Evolutionary conservation across 805 yeast genomes (phyloP).

Genomic region (Candida andamanensis): DNA sequence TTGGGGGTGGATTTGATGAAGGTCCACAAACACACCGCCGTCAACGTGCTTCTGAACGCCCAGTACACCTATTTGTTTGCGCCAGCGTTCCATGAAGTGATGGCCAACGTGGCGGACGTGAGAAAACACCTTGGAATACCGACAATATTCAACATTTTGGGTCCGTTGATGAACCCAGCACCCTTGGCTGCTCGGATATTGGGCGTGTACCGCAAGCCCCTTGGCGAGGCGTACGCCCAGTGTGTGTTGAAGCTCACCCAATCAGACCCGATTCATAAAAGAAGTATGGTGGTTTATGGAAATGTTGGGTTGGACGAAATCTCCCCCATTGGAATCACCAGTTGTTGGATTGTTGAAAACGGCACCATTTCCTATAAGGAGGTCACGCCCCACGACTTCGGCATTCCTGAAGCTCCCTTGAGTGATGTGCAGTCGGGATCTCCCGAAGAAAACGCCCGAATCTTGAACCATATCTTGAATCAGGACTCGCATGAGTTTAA

Average conservation of each 20-base stretch:
- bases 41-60: slow-evolving; percentile 46
- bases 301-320: slow-evolving; percentile 89
- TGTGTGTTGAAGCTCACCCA: slow-evolving; percentile 65
- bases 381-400: slow-evolving; percentile 74
- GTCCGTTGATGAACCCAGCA: slow-evolving; percentile 91
- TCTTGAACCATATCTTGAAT: slow-evolving; percentile 42
- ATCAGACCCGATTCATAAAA: slow-evolving; percentile 38
- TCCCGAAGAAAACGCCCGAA: slow-evolving; percentile 74
- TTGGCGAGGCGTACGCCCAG: slow-evolving; percentile 82
- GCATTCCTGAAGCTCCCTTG: slow-evolving; percentile 67
- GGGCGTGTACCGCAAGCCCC: slow-evolving; percentile 77
- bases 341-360: slow-evolving; percentile 65
- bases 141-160: slow-evolving; percentile 88
- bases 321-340: slow-evolving; percentile 80
- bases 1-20: slow-evolving; percentile 80
- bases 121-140: slow-evolving; percentile 82
- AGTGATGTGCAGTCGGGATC: slow-evolving; percentile 74
- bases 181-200: slow-evolving; percentile 73
- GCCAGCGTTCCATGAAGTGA: slow-evolving; percentile 89
- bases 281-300: slow-evolving; percentile 91
- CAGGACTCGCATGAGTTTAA: slow-evolving; percentile 44
- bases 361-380: slow-evolving; percentile 40
- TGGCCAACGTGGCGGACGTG: slow-evolving; percentile 77
- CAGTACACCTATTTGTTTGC: slow-evolving; percentile 76
- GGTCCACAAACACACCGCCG: slow-evolving; percentile 60